phyloP scores from a whole-genome alignment of 2,329 filamentous ascomycete species.

The Sclerotinia nivalis region DNA sequence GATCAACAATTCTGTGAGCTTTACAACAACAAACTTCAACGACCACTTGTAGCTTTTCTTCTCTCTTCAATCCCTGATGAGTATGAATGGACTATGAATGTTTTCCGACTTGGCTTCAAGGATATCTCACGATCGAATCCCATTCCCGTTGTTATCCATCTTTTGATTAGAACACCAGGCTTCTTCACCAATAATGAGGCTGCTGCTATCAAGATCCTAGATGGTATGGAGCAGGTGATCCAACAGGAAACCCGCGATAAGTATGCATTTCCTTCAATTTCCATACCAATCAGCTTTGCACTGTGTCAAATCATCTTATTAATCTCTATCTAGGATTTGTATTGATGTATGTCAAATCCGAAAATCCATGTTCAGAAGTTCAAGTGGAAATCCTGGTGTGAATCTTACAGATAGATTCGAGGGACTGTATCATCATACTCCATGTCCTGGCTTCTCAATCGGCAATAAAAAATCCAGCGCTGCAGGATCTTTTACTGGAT shows the following conservation, averaged over 20 bases:
- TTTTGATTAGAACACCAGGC: not conserved
- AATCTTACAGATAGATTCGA: not conserved
- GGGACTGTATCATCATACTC: not conserved
- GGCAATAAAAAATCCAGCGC: not conserved
- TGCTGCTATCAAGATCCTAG: not conserved
- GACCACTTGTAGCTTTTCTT: not conserved
- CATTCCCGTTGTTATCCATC: not conserved
- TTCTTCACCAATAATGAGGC: not conserved
- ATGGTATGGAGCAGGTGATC: not conserved
- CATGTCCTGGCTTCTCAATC: not conserved
- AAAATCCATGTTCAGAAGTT: too few species aligned
- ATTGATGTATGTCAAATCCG: not conserved
- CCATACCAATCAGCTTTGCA: too few species aligned
- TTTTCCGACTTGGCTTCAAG: not conserved
- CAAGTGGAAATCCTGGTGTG: not conserved
- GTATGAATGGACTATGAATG: not conserved
- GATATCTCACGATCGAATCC: not conserved
- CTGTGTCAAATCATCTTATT: not conserved
- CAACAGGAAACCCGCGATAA: not conserved
- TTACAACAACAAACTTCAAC: not conserved
- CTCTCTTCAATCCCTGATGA: not conserved
- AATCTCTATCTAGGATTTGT: not conserved
- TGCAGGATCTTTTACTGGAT: not conserved
- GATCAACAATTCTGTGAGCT: not conserved
- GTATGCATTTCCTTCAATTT: not conserved